Conservation (phyloP, 768 basidiomycete species). For the Trametes sanguinea region DNA sequence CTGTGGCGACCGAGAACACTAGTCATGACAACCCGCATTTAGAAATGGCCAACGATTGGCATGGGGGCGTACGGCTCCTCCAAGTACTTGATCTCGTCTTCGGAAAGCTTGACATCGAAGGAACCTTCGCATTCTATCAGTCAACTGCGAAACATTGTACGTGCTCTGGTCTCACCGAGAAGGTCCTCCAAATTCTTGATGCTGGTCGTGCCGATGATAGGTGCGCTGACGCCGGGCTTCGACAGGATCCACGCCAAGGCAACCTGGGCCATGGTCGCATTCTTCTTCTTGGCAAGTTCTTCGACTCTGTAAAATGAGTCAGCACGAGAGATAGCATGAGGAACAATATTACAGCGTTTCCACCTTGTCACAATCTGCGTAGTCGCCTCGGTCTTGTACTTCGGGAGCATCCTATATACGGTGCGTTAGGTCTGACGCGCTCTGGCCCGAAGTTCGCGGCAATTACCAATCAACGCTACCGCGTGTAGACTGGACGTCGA, state of each 20-base stretch:
- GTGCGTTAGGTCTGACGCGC: no score
- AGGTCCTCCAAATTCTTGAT: constrained; percentile 41
- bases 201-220: constrained; percentile 37
- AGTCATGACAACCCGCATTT: neutral
- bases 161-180: constrained; percentile 24
- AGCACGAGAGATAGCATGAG: neutral
- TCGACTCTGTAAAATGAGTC: constrained; percentile 33
- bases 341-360: neutral
- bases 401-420: neutral
- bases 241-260: constrained; percentile 38
- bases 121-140: constrained; percentile 35
- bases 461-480: constrained; percentile 27
- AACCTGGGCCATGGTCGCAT: constrained; percentile 39
- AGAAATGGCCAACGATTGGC: constrained; percentile 45
- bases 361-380: constrained; percentile 38
- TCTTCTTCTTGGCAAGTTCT: constrained; percentile 42
- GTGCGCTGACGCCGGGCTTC: constrained; percentile 28
- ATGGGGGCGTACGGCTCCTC: constrained; percentile 53
- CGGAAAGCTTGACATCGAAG: constrained; percentile 49
- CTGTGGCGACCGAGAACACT: no score
- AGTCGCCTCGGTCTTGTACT: constrained; percentile 23
- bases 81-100: constrained; percentile 58
- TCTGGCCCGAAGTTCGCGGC: no score
- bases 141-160: neutral
- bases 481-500: constrained; percentile 27